These are phyloP conservation scores for Chionographis japonica DNA, from an alignment of 106 monocot genomes.

Conservation along the genomic window DNA sequence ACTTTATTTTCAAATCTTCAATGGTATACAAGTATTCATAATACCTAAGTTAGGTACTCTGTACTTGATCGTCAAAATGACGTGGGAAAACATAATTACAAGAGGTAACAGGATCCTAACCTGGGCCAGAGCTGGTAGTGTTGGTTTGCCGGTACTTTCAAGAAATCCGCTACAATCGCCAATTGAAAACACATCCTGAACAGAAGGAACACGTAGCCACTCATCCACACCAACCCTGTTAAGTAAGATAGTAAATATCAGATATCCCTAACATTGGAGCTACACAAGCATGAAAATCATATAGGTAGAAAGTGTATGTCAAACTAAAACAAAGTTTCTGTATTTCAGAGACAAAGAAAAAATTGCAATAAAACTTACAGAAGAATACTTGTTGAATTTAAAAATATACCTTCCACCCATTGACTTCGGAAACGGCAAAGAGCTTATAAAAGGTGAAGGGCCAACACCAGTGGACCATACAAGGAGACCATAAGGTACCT, in stretches of 20 bases:
- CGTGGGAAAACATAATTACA: not conserved
- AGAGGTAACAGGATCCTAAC: constrained; percentile 15
- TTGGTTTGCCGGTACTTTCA: constrained; percentile 71
- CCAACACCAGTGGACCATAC: constrained; percentile 99
- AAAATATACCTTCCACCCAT: constrained; percentile 85
- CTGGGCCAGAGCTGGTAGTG: constrained; percentile 89
- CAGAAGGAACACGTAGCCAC: constrained; percentile 84
- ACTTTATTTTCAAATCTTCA: not conserved
- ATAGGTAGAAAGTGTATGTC: not conserved
- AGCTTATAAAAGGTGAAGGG: constrained; percentile 62
- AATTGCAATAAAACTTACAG: not conserved
- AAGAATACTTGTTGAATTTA: not conserved
- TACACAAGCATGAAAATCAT: not conserved
- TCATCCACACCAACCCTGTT: constrained; percentile 93
- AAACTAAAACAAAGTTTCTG: not conserved
- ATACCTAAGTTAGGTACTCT: no score
- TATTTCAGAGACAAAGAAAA: not conserved
- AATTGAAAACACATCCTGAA: constrained; percentile 72
- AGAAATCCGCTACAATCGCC: constrained; percentile 95
- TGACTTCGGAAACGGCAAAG: constrained; percentile 74
- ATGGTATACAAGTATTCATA: not conserved
- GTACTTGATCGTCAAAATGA: not conserved
- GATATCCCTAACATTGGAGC: not conserved
- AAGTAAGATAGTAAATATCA: not conserved
- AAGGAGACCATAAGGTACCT: constrained; percentile 89